These are phyloP conservation scores for Venturia asperata DNA, from an alignment of 2,329 filamentous ascomycete species.

Conservation along the genomic window DNA sequence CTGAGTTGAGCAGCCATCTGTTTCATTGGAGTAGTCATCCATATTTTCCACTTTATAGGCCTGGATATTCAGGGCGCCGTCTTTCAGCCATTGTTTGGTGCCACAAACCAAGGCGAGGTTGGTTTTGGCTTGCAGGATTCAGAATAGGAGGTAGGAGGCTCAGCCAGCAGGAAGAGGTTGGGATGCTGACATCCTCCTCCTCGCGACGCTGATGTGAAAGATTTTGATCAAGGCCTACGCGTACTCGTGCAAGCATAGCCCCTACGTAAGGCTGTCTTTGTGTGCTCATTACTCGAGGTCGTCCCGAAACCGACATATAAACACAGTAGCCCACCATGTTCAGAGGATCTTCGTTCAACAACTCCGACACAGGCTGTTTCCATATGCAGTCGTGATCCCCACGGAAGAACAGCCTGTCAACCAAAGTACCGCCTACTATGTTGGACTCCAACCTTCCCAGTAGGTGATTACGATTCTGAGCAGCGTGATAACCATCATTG, in stretches of 20 bases:
- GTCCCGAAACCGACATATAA: conserved; percentile 9
- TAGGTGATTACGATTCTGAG: background rate
- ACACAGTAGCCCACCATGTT: background rate
- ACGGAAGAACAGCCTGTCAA: background rate
- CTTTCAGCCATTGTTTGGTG: background rate
- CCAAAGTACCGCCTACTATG: conserved; percentile 4
- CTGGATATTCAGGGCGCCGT: background rate
- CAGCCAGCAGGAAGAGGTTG: background rate
- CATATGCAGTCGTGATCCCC: background rate
- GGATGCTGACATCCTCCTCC: background rate
- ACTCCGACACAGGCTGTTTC: background rate
- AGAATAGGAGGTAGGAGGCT: too few species aligned
- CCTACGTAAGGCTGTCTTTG: background rate
- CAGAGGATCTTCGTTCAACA: background rate
- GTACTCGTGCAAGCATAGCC: conserved; percentile 4
- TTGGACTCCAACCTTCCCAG: conserved; percentile 18
- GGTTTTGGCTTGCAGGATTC: background rate
- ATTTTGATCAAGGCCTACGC: background rate
- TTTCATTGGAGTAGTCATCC: background rate
- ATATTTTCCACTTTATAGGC: background rate
- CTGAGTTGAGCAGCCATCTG: background rate
- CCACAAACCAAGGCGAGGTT: background rate
- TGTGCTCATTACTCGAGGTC: background rate
- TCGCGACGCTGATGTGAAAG: background rate
- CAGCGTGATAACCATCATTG: background rate